These are phyloP conservation scores for Hypoxylon sp. DNA, from an alignment of 2,329 filamentous ascomycete species.

Conservation along the genomic window DNA sequence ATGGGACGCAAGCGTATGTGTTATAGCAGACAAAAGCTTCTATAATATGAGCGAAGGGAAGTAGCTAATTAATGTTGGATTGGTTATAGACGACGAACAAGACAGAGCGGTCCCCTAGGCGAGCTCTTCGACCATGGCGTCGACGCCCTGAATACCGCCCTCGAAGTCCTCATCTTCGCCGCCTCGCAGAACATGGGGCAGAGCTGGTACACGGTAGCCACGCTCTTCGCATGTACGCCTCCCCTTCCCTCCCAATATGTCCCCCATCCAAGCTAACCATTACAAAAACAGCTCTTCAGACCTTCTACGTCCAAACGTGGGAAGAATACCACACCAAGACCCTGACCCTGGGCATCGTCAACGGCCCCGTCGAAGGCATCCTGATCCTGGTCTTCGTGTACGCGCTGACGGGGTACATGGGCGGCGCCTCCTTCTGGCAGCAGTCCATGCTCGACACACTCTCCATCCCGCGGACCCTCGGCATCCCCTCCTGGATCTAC, in stretches of 20 bases:
- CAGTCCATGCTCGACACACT: conserved; percentile 80
- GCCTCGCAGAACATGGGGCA: conserved; percentile 94
- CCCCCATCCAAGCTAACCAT: conserved; percentile 24
- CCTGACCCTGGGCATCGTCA: conserved; percentile 90
- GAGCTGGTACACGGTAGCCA: conserved; percentile 87
- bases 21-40: background rate
- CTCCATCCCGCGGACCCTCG: conserved; percentile 72
- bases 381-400: conserved; percentile 87
- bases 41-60: background rate
- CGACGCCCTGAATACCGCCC: conserved; percentile 94
- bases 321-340: conserved; percentile 99
- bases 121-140: conserved; percentile 98
- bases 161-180: conserved; percentile 92
- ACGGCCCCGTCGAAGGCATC: conserved; percentile 95
- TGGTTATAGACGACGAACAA: conserved; percentile 79
- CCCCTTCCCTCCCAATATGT: background rate
- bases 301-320: conserved; percentile 99
- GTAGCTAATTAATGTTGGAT: conserved; percentile 28
- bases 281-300: conserved; percentile 74
- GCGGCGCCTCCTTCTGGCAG: conserved; percentile 94
- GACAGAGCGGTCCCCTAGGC: conserved; percentile 91
- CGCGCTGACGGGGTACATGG: conserved; percentile 83
- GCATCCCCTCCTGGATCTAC: conserved; percentile 80
- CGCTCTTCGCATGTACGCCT: conserved; percentile 82
- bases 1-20: conserved; percentile 90